Percentiles rank a stretch among this genome's conserved stretches.
phyloP scores from a whole-genome alignment of 169 alveolate species.

The Perkinsus chesapeaki region DNA sequence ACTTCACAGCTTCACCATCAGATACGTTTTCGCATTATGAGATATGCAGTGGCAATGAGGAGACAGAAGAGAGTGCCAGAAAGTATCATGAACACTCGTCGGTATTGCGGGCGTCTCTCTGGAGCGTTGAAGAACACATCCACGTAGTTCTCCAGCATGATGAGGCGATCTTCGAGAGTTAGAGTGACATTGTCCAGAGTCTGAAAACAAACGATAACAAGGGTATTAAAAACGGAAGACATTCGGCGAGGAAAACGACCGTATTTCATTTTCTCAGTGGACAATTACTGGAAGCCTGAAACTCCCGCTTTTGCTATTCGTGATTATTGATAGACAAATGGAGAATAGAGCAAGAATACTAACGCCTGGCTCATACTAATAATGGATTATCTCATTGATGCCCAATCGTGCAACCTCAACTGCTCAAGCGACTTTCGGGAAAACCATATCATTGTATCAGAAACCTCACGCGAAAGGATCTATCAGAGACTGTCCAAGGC shows the following conservation, averaged over 20 bases:
- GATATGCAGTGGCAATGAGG: not conserved
- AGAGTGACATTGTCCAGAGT: not conserved
- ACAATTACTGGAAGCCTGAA: too few relatives aligned
- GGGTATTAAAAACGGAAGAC: not conserved
- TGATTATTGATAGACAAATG: too few relatives aligned
- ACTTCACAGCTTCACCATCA: not conserved
- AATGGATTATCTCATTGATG: too few relatives aligned
- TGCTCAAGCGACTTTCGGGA: too few relatives aligned
- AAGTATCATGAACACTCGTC: not conserved
- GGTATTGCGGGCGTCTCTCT: not conserved
- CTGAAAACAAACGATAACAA: not conserved
- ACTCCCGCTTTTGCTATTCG: too few relatives aligned
- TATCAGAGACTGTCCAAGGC: too few relatives aligned
- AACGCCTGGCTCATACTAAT: too few relatives aligned
- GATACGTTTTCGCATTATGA: not conserved
- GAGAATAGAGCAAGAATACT: too few relatives aligned
- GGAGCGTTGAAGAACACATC: not conserved
- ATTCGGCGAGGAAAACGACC: not conserved
- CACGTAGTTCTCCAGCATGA: not conserved
- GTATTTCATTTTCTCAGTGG: too few relatives aligned
- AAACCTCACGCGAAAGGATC: too few relatives aligned
- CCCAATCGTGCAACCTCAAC: too few relatives aligned
- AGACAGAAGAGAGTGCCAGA: not conserved
- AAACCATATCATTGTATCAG: too few relatives aligned
- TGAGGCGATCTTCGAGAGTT: not conserved